Evolutionary conservation across 2,329 filamentous ascomycete genomes (phyloP).

Genomic region (Bipolaris cookei): DNA sequence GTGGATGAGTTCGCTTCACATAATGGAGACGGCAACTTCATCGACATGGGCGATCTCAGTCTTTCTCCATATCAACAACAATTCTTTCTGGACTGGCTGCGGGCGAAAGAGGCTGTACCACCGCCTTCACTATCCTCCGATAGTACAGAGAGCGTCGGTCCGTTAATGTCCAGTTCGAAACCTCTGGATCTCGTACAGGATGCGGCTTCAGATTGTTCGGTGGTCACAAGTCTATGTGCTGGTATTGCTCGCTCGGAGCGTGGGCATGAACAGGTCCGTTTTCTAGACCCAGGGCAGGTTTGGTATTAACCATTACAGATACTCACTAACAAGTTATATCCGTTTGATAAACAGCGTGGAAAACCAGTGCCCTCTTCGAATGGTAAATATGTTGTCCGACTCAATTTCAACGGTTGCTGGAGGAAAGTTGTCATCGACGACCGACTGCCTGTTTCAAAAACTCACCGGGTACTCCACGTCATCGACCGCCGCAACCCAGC

Average conservation of each 20-base stretch:
- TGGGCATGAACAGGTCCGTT: conserved; percentile 69
- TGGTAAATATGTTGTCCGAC: conserved; percentile 88
- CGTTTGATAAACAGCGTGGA: conserved; percentile 66
- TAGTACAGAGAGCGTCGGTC: conserved; percentile 42
- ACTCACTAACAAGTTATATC: conserved; percentile 75
- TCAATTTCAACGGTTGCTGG: conserved; percentile 95
- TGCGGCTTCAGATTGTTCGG: conserved; percentile 93
- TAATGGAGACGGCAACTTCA: conserved; percentile 62
- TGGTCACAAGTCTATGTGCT: conserved; percentile 92
- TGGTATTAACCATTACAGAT: conserved; percentile 58
- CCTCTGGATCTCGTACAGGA: conserved; percentile 90
- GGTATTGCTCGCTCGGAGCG: conserved; percentile 72
- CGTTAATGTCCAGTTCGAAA: conserved; percentile 63
- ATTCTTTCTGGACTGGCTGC: conserved; percentile 84
- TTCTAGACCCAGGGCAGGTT: neutral
- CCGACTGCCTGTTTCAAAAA: conserved; percentile 78
- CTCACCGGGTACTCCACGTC: conserved; percentile 79
- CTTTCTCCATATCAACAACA: conserved; percentile 76
- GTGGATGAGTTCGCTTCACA: conserved; percentile 66
- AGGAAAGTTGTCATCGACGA: conserved; percentile 90
- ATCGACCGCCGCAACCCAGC: conserved; percentile 80
- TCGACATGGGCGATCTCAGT: conserved; percentile 71
- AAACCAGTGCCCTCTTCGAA: conserved; percentile 71
- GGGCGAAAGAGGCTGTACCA: conserved; percentile 71
- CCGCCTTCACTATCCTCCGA: conserved; percentile 49